phyloP scores from a whole-genome alignment of 192 early-diverging fungal species.

The Linnemannia hyalina region DNA sequence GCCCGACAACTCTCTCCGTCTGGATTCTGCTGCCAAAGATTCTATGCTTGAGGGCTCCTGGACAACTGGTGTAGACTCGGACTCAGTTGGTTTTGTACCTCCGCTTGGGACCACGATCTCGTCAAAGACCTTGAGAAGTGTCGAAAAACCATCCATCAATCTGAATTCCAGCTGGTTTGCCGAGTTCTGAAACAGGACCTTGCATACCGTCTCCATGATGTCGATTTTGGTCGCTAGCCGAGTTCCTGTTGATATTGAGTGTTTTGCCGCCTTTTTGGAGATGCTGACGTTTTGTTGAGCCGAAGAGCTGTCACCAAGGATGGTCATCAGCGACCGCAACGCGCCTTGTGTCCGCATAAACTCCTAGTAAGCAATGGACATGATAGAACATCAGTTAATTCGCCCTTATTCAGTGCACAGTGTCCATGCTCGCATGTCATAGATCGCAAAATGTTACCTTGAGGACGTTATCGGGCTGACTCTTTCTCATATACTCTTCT shows the following conservation, averaged over 20 bases:
- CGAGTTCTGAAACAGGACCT: constrained; percentile 53
- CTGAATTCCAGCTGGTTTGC: constrained; percentile 51
- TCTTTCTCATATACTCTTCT: constrained; percentile 41
- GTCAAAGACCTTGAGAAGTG: constrained; percentile 49
- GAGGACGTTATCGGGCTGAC: constrained; percentile 54
- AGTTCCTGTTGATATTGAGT: constrained; percentile 24
- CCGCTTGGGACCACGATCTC: constrained; percentile 37
- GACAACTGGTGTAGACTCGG: neutral
- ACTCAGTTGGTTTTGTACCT: neutral
- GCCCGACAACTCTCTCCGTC: neutral
- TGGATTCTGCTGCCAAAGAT: neutral
- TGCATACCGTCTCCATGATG: constrained; percentile 59
- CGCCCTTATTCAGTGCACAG: neutral
- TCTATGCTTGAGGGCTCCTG: neutral
- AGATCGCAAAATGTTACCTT: constrained; percentile 18
- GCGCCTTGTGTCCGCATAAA: constrained; percentile 58
- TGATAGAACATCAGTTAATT: neutral
- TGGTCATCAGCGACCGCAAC: constrained; percentile 44
- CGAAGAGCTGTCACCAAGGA: constrained; percentile 25
- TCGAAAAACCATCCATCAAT: constrained; percentile 50
- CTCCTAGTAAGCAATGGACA: constrained; percentile 19
- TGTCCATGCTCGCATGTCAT: neutral
- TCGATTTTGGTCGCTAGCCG: constrained; percentile 53
- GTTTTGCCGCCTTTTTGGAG: constrained; percentile 24
- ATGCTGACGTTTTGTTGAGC: constrained; percentile 1